phyloP scores from a whole-genome alignment of 306 rosid genomes.

The Prunus kanzakura region DNA sequence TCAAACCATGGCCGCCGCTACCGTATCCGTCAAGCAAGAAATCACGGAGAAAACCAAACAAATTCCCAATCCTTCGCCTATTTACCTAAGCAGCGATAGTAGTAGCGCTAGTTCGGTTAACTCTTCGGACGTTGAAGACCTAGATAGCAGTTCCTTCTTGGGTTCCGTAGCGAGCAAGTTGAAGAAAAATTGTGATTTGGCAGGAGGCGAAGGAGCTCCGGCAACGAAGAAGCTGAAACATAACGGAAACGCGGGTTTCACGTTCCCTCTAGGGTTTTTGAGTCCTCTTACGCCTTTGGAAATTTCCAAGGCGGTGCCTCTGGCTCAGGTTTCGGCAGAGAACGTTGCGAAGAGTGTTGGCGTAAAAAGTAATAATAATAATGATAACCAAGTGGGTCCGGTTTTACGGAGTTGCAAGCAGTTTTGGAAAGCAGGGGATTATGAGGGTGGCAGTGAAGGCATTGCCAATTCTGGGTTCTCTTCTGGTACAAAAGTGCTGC shows the following conservation, averaged over 20 bases:
- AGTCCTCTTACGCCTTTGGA: constrained; percentile 33
- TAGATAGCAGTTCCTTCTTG: background rate
- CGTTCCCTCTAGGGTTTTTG: constrained; percentile 49
- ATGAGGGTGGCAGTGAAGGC: constrained; percentile 37
- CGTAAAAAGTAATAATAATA: background rate
- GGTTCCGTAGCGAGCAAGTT: background rate
- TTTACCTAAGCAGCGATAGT: constrained; percentile 40
- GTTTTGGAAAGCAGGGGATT: constrained; percentile 97
- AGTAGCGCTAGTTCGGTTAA: constrained; percentile 28
- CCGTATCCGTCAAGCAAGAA: constrained; percentile 23
- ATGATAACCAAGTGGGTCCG: background rate
- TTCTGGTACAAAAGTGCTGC: constrained; percentile 34
- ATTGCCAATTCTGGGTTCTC: constrained; percentile 25
- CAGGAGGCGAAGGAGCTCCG: constrained; percentile 20
- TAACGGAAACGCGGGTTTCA: constrained; percentile 4
- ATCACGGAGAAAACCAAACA: background rate
- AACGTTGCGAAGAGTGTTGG: background rate
- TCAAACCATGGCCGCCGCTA: background rate
- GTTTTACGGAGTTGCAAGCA: constrained; percentile 39
- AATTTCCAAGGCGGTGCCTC: constrained; percentile 6
- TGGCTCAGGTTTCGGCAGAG: constrained; percentile 6
- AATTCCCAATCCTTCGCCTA: constrained; percentile 12
- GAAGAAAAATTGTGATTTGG: background rate
- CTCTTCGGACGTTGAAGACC: background rate
- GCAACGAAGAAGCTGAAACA: constrained; percentile 21